Evolutionary conservation across 768 basidiomycete species (phyloP), one percentile per base, ranked within the genome.

Genomic region (Mycena albidolilacea): DNA sequence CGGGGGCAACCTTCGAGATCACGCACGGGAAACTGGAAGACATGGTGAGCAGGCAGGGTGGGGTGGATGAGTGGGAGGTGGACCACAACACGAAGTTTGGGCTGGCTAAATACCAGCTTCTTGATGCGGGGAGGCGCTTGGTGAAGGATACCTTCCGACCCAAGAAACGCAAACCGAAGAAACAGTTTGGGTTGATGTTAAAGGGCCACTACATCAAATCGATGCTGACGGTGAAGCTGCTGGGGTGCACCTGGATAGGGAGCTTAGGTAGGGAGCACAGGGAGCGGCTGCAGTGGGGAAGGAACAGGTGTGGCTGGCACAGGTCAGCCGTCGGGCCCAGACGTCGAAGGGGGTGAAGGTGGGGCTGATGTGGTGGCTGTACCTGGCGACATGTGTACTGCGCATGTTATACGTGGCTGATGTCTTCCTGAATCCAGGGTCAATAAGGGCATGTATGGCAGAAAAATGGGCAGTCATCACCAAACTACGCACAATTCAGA

Each of bases 61-160:
- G 84, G 0, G 77, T 67, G 1, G 68, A 78, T 4, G 72, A 82
- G 0, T 84, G 83, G 83, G 75, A 79, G 0, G 12, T 1, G 1
- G 61, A 64, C 0, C 82, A 83, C 75, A 79, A 80, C 71, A 76
- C 76, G 2, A 58, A 48, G 2, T 81, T 79, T 55, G 71, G 68
- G 1, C 37, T 73, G 11, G 70, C 69, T 12, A 81, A 80, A 59
- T 79, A 78, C 62, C 74, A 77, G 38, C 71, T 79, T 3, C 17
- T 76, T 0, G 66, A 77, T 55, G 54, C 64, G 35, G 54, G 62
- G 23, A 23, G 23, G 23, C 23, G 2, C 23, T 23, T 23, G 23
- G 23, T 23, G 23, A 23, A 23, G 23, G 15, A 48, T 64, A 10
- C 30, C 15, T 1, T 4, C 10, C 57, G 64, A 35, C 5, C n/a